Evolutionary conservation across 2,329 filamentous ascomycete genomes (phyloP).

Genomic region (Aspergillus tamarii): DNA sequence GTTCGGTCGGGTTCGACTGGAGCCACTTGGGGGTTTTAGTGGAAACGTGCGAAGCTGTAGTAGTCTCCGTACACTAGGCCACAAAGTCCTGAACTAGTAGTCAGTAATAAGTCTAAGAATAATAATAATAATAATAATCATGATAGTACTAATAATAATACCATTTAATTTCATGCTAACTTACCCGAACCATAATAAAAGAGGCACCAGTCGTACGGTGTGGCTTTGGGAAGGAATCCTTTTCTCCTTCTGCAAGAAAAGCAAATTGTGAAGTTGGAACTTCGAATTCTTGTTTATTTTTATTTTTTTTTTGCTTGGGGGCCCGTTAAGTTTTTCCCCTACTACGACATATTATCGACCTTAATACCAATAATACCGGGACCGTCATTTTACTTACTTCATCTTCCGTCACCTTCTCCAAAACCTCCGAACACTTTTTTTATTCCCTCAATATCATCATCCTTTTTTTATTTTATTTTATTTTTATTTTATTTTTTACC

Average conservation of each 20-base stretch:
- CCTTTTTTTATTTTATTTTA: slow-evolving; percentile 8
- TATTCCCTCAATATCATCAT: slow-evolving; percentile 4
- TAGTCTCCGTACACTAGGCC: slow-evolving; percentile 2
- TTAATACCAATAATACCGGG: slow-evolving; percentile 1
- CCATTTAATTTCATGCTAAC: not conserved
- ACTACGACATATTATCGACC: not conserved
- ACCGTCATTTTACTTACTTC: slow-evolving; percentile 1
- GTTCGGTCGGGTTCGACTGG: slow-evolving; percentile 33
- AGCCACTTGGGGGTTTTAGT: slow-evolving; percentile 17
- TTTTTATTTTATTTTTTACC: not conserved
- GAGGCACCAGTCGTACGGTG: not conserved
- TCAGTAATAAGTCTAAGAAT: slow-evolving; percentile 8
- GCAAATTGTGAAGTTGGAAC: not conserved
- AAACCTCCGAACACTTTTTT: slow-evolving; percentile 10
- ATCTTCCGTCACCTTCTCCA: slow-evolving; percentile 3
- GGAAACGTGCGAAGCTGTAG: slow-evolving; percentile 25
- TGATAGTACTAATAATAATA: not conserved
- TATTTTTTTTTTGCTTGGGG: not conserved
- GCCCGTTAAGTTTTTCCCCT: not conserved
- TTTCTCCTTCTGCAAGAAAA: not conserved
- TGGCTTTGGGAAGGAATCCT: not conserved
- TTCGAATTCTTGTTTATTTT: not conserved
- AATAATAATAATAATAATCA: not conserved
- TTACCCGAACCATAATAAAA: not conserved
- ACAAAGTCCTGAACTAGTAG: slow-evolving; percentile 13